Conservation (phyloP, 2,329 filamentous ascomycete genomes). For the Exophiala viscosa region DNA sequence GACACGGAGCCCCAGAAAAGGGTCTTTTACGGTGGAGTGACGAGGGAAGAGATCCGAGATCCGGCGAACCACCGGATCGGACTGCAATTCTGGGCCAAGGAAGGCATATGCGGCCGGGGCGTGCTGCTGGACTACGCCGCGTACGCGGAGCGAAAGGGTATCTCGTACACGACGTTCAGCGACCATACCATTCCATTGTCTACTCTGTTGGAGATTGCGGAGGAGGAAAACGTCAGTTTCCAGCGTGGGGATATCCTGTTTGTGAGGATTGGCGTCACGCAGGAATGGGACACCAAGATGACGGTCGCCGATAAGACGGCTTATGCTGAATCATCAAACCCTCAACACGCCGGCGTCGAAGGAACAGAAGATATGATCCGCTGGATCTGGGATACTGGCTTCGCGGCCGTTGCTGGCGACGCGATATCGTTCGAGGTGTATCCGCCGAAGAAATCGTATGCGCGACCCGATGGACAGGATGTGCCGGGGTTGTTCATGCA, state of each 20-base stretch:
- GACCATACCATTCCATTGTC: constrained; percentile 43
- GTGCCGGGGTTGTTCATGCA: constrained; percentile 22
- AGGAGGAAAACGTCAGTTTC: constrained; percentile 44
- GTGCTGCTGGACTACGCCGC: constrained; percentile 45
- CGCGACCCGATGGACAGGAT: constrained; percentile 2
- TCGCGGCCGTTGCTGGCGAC: constrained; percentile 57
- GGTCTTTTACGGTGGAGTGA: constrained; percentile 19
- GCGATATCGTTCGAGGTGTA: constrained; percentile 53
- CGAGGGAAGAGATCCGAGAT: constrained; percentile 15
- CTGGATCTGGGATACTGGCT: constrained; percentile 58
- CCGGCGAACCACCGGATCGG: constrained; percentile 33
- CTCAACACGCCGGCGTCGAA: constrained; percentile 43
- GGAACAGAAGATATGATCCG: constrained; percentile 47
- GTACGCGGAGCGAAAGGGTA: constrained; percentile 40
- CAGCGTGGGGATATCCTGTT: constrained; percentile 53
- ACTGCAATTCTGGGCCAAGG: constrained; percentile 39
- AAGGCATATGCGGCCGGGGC: constrained; percentile 45
- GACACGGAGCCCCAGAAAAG: constrained; percentile 4
- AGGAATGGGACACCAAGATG: constrained; percentile 42
- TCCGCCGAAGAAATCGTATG: constrained; percentile 16
- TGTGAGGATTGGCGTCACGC: constrained; percentile 42
- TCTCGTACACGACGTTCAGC: constrained; percentile 39
- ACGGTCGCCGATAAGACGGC: constrained; percentile 35
- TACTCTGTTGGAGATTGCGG: constrained; percentile 39
- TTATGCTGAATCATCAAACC: constrained; percentile 31